Evolutionary conservation across 768 basidiomycete species (phyloP), one percentile per base, ranked within the genome.

Genomic region (Nidula microcarpa): DNA sequence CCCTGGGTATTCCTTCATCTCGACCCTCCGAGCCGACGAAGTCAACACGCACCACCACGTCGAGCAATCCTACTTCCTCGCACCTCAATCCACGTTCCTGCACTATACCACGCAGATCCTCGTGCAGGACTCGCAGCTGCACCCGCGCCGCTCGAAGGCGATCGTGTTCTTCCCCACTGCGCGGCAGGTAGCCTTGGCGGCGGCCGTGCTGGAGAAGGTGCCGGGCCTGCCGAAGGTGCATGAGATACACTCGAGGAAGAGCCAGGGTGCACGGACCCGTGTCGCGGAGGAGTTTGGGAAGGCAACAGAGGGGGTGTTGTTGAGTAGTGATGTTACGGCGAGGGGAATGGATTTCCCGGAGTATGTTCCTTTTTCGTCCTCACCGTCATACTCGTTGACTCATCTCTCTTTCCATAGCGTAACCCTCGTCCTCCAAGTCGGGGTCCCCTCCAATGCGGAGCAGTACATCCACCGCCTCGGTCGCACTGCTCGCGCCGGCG

Each of bases 381-480:
- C 71, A 77, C 5, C 87, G 89, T 0, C 75, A 73, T 37, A 84
- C 85, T 2, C 71, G 83, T 50, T 59, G 87, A 43, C 67, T 87
- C 39, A 74, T 87, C 48, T 73, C 78, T 37, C 73, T 74, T 5
- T 69, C 67, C 86, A 88, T 57, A 52, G 81, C 16, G 89, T 94
- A 17, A 91, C 91, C 0, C 85, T 94, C 37, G 89, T 95, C 55
- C 88, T 98, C 57, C 97, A 98, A 66, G 75, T 99, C 49, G 94
- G 96, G 49, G 74, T 89, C 6, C 94, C 96, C 2, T 65, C 70
- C 5, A 74, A 70, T 1, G 68, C 80, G 8, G 87, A 92, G 17
- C 80, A 86, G 57, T 96, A 97, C 65, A 74, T 94, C 48, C 91
- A 94, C 59, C 87, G 94, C 53, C 82, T 96, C 43, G 89, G 91